Base-by-base conservation (phyloP, 495 filamentous ascomycete species). In the Hypoxylon perforatum region DNA sequence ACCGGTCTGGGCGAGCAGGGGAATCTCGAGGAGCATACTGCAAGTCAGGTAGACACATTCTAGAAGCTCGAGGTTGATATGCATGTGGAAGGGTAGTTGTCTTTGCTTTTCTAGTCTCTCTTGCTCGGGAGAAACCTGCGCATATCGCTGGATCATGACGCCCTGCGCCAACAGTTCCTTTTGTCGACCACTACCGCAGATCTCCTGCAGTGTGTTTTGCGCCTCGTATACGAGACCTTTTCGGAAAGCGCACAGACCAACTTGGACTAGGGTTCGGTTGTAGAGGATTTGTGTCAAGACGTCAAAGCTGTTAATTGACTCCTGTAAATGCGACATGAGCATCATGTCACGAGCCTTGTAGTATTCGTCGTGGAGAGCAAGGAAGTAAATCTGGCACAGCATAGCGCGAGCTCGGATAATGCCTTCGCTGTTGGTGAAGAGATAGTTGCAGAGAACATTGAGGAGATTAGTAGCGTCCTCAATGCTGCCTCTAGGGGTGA, bases 261-360 rank as follows among this genome's bases (percentile, higher is more conserved):
- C 95, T 81, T 99, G 95, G 36, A 98, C 96, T 19, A 99, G 85
- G 12, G 95, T 97, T 51, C 95, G 90, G 85, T 99, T 99, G 88
- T 94, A 99, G 56, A 98, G 91, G 63, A 99, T 99, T 78, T 99
- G 95, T 33, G 92, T 97, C 78, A 88, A 91, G 70, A 99, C 90
- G 72, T 98, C 95, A 76, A 97, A 97, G 77, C 89, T 96, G 77
- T 85, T 81, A 77, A 98, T 97, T 65, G 88, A 96, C 81, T 99
- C 95, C 73, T 97, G 92, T 72, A 99, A 80, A 80, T 99, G 95
- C n/a, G 96, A 98, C 91, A 98, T 98, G 74, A 99, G 87, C 90
- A 98, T 94, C 88, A 98, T 92, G 77, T 99, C 95, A 69, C 96
- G 92, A 72, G 95, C 91, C 72, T 90, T 91, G 85, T 96, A 98